Evolutionary conservation across 2,329 filamentous ascomycete species (phyloP), one percentile per base, ranked within the genome.

Genomic region (Didymosphaeria variabile): DNA sequence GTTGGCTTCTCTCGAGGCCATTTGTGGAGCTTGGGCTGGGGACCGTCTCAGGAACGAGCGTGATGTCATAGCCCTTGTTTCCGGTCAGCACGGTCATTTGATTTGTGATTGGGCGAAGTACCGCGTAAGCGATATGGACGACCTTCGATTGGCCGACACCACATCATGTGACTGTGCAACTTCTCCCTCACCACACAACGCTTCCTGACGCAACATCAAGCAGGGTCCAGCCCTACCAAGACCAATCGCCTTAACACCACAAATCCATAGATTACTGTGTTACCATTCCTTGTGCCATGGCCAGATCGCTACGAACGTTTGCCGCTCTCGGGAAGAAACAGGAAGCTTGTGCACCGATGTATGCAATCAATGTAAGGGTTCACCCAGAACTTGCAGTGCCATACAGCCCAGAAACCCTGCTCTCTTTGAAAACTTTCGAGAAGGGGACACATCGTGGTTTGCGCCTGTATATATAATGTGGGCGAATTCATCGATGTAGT

Each of bases 41-140:
- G 26, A 45, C 32, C 49, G 15, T 40, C 34, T 15, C 32, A 26
- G 34, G 21, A 17, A 19, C 34, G 29, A 45, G 23, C 38, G 52
- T 55, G 52, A 55, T 45, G 52, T 55, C 52, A 55, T 55, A 42
- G 36, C 31, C 34, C 49, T 29, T 31, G 36, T 29, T 17, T 23
- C 32, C 32, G 29, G 47, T 50, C 47, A 50, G 47, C 47, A 10
- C 15, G 2, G 4, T 36, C n/a, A 12, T 36, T 29, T 36, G 47
- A 50, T 34, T 6, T 5, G n/a, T 50, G 47, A 36, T 21, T 50
- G 47, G 46, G 6, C 49, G 3, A 32, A 5, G n/a, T n/a, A 29
- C 15, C 1, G 10, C 31, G 21, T 52, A 52, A 38, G 31, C 32
- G 7, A 38, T 36, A 52, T 23, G 31, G 3, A 2, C 1, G n/a